Conservation (phyloP, 2,329 filamentous ascomycete genomes). For the Plectosphaerella plurivora region DNA sequence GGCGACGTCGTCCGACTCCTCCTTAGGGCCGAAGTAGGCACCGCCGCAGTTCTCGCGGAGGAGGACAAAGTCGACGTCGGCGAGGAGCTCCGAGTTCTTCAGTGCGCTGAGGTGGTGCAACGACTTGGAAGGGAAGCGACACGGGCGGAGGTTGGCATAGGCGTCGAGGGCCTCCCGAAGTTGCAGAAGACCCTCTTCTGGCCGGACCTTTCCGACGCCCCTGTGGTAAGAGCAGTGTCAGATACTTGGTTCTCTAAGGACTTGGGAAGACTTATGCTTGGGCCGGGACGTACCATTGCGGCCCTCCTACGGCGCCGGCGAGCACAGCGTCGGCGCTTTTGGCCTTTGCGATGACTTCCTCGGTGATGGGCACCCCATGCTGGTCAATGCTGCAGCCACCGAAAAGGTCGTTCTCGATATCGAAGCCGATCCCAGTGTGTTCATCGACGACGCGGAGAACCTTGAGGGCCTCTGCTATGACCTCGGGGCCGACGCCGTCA, state of each 20-base stretch:
- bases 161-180: slow-evolving; percentile 36
- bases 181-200: slow-evolving; percentile 36
- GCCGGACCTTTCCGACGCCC: slow-evolving; percentile 9
- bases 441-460: slow-evolving; percentile 34
- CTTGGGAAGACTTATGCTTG: too few relatives aligned
- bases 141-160: slow-evolving; percentile 46
- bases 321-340: slow-evolving; percentile 35
- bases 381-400: slow-evolving; percentile 30
- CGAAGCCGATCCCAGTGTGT: slow-evolving; percentile 15
- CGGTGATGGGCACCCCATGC: slow-evolving; percentile 35
- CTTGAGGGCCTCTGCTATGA: slow-evolving; percentile 39
- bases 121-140: slow-evolving; percentile 22
- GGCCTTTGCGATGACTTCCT: slow-evolving; percentile 34
- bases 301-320: slow-evolving; percentile 41
- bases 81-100: slow-evolving; percentile 34
- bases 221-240: background rate
- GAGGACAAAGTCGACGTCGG: slow-evolving; percentile 41
- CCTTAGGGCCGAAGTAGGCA: slow-evolving; percentile 43
- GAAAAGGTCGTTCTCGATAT: slow-evolving; percentile 18
- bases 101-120: slow-evolving; percentile 34
- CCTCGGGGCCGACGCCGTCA: slow-evolving; percentile 42
- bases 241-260: too few relatives aligned
- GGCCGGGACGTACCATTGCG: slow-evolving; percentile 30
- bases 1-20: slow-evolving; percentile 34
- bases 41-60: slow-evolving; percentile 46